A percentile compares a stretch with the other conserved stretches of the same genome.
Evolutionary conservation across 345 rosid genomes (phyloP).

Genomic region (Xanthoceras sorbifolium): DNA sequence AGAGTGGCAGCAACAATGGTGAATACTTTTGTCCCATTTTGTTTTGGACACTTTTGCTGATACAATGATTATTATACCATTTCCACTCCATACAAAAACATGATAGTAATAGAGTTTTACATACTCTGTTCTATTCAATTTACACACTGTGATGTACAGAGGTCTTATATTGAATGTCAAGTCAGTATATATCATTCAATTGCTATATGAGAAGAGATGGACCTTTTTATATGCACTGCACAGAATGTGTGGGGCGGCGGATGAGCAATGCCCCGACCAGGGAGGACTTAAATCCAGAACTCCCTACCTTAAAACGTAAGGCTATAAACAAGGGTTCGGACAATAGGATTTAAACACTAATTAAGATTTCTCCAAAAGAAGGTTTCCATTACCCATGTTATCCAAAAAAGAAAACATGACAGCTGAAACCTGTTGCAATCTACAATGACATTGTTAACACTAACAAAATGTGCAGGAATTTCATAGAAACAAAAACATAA

Average conservation of each 20-base stretch:
- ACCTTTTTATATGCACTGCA: neutral
- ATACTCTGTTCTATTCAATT: neutral
- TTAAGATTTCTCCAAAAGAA: too few relatives aligned
- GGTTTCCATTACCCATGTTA: too few relatives aligned
- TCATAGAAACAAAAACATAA: neutral
- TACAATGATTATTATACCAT: neutral
- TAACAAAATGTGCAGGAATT: neutral
- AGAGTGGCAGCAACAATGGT: slow-evolving; percentile 73
- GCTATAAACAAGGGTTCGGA: too few relatives aligned
- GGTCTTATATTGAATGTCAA: neutral
- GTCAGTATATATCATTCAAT: neutral
- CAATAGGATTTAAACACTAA: too few relatives aligned
- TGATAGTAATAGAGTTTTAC: neutral
- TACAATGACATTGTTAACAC: neutral
- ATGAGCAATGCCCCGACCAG: too few relatives aligned
- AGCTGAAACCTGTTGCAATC: neutral
- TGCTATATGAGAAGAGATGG: neutral
- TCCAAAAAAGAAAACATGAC: neutral
- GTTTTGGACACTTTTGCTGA: neutral
- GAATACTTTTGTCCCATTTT: slow-evolving; percentile 14
- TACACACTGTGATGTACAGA: neutral
- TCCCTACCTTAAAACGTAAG: too few relatives aligned
- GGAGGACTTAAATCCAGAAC: too few relatives aligned
- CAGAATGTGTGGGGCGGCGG: too few relatives aligned
- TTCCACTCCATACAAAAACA: neutral